phyloP scores from a whole-genome alignment of 108 stramenopile genomes.

The Nitzschia sp. region DNA sequence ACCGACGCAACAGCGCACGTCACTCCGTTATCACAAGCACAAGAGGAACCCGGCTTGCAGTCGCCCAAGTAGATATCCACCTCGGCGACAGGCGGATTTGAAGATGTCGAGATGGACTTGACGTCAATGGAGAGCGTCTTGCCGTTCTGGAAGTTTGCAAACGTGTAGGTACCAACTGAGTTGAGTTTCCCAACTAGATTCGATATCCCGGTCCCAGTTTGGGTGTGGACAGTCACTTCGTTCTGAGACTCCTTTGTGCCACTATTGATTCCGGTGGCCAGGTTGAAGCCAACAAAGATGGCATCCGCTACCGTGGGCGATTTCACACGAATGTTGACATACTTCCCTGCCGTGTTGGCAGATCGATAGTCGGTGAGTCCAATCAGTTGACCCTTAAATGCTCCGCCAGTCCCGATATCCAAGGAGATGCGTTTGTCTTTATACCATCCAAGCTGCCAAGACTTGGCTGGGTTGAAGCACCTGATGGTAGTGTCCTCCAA shows the following conservation, averaged over 20 bases:
- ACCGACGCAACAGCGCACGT: neutral
- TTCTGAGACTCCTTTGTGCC: neutral
- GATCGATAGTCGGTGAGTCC: neutral
- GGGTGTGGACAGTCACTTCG: neutral
- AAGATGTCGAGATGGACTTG: neutral
- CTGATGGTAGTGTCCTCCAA: conserved; percentile 37
- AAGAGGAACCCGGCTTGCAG: neutral
- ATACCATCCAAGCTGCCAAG: conserved; percentile 56
- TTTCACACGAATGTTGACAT: neutral
- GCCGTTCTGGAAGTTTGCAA: neutral
- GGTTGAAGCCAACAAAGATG: conserved; percentile 8
- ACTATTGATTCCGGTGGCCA: neutral
- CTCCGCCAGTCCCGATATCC: neutral
- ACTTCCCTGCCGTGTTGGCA: neutral
- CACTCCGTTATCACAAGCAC: neutral
- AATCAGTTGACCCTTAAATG: neutral
- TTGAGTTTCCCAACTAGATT: neutral
- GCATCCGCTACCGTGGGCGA: neutral
- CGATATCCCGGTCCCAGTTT: neutral
- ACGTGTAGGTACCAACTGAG: neutral
- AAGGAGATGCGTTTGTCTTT: neutral
- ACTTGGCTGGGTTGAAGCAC: conserved; percentile 73
- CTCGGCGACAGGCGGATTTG: neutral
- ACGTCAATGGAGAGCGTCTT: neutral
- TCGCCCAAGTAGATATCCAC: neutral